Evolutionary conservation across 1,284 basidiomycete species (phyloP), one percentile per base, ranked within the genome.

Genomic region (Fomes fomentarius): DNA sequence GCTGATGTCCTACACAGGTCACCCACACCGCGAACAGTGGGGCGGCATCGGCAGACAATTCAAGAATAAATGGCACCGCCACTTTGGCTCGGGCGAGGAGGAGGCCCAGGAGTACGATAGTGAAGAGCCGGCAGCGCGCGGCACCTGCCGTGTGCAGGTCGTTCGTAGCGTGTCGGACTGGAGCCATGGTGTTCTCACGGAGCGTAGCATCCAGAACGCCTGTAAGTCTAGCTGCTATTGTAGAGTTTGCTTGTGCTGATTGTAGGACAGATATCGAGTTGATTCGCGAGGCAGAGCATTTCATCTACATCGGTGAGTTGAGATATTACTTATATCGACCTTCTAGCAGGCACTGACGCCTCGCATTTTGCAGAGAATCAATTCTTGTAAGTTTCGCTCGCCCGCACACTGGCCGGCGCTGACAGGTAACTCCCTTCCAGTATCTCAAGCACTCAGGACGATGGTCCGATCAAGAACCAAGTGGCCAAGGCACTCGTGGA

Each of bases 161-260:
- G 77, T 93, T 28, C 82, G 94, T 48, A 93, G 91, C 58, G 89
- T 94, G 15, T 85, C 80, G 3, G 94, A 97, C 71, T 97, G 94
- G 94, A 92, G 89, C 67, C 92, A 94, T 67, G 94, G 94, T 17
- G 89, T 94, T 21, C 76, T 95, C 60, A 87, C 84, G 1, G 93
- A 96, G 70, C 81, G 85, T 60, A 91, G 88, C 69, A 91, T 96
- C 53, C 93, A 95, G 73, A 85, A 88, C 63, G 91, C 91, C 50
- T 93, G 90, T 93, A 67, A 70, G 89, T 82, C 19, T 31, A 3
- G 12, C 4, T 17, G n/a, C 11, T 14, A 50, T 6, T 28, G 54
- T 25, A 31, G 51, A 33, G 45, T 24, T 34, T 34, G 34, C 22
- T 46, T 22, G 40, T 8, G 41, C 21, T 54, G 12, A 22, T 47